Percentiles rank a stretch among this genome's conserved stretches.
These are phyloP conservation scores for Penicillium canescens DNA, from an alignment of 495 filamentous ascomycete species.

Conservation along the genomic window DNA sequence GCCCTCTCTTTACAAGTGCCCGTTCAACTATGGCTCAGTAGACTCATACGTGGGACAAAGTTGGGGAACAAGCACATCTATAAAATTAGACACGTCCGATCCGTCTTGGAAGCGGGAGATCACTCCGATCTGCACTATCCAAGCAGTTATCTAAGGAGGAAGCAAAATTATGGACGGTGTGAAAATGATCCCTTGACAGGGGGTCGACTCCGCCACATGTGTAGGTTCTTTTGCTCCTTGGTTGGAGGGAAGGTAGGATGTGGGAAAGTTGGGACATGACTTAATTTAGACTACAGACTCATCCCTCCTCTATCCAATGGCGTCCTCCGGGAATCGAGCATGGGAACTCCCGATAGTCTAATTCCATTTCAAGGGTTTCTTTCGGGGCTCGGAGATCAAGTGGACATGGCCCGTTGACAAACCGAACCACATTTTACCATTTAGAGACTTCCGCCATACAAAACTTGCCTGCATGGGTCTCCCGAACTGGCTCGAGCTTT, in stretches of 20 bases:
- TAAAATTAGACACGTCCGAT: not conserved
- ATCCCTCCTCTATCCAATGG: not conserved
- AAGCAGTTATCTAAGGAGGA: not conserved
- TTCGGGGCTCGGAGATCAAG: not conserved
- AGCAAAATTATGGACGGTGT: not conserved
- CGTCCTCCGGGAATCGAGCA: not conserved
- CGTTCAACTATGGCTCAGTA: too few relatives aligned
- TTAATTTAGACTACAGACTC: slow-evolving; percentile 1
- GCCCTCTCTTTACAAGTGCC: too few relatives aligned
- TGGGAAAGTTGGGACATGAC: not conserved
- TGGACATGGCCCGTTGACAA: not conserved
- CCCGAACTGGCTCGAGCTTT: slow-evolving; percentile 8
- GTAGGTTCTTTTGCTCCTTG: not conserved
- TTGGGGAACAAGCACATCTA: not conserved
- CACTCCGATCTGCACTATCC: slow-evolving; percentile 6
- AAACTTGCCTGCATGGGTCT: slow-evolving; percentile 1
- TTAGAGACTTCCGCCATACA: not conserved
- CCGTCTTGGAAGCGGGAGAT: slow-evolving; percentile 5
- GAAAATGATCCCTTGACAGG: not conserved
- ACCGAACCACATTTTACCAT: not conserved
- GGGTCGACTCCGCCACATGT: not conserved
- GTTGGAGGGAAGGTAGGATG: not conserved
- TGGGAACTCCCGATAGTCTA: not conserved
- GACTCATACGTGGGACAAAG: not conserved
- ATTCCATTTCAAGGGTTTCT: not conserved